A percentile compares a stretch with the other conserved stretches of the same genome.
Evolutionary conservation across 148 eudicot genomes (phyloP).

Genomic region (Silene conica): DNA sequence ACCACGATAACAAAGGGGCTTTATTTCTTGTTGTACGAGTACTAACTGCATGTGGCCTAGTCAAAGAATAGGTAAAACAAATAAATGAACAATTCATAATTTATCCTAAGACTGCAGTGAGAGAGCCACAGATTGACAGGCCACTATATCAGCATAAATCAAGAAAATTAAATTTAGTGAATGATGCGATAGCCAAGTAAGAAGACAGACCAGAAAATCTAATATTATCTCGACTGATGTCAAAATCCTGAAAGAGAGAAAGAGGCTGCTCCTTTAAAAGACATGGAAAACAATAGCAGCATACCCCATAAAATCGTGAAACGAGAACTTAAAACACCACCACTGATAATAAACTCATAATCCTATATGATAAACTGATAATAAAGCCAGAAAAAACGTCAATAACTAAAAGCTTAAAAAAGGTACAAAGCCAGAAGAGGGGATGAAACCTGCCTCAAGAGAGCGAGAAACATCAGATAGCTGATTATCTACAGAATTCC

Average conservation of each 20-base stretch:
- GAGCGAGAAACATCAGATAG: slow-evolving; percentile 69
- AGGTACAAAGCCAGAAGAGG: background rate
- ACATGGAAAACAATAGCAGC: background rate
- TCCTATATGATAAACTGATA: background rate
- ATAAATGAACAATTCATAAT: background rate
- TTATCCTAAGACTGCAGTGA: background rate
- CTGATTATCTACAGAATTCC: slow-evolving; percentile 51
- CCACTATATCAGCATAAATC: background rate
- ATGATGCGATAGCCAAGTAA: background rate
- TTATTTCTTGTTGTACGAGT: background rate
- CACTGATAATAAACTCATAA: slow-evolving; percentile 1
- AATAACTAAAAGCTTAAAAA: slow-evolving; percentile 10
- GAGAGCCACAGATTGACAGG: background rate
- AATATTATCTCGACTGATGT: background rate
- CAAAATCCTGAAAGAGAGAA: background rate
- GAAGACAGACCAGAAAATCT: background rate
- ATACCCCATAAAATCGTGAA: background rate
- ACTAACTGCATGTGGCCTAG: background rate
- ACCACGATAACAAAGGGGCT: background rate
- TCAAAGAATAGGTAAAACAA: background rate
- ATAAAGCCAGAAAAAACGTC: background rate
- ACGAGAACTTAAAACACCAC: background rate
- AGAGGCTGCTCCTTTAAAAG: background rate
- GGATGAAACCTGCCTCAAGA: slow-evolving; percentile 44
- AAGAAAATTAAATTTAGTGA: background rate